Conservation (phyloP, 2,329 filamentous ascomycete species). For the Ophiocordyceps camponoti-floridani region DNA sequence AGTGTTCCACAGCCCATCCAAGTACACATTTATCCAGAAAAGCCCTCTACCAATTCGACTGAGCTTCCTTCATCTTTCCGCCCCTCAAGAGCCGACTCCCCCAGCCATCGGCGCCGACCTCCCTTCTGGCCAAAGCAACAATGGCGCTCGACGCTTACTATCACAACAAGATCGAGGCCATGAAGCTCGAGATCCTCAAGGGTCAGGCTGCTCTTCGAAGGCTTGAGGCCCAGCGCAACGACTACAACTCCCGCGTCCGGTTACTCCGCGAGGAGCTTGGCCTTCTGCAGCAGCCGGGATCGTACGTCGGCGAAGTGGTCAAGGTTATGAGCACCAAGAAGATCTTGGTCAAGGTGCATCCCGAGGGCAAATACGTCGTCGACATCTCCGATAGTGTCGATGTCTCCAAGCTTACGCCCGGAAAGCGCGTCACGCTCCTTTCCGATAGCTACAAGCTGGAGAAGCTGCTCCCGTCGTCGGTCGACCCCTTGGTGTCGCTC, state of each 20-base stretch:
- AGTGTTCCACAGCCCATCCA: too few species aligned
- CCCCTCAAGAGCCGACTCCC: background rate
- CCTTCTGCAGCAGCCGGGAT: conserved; percentile 88
- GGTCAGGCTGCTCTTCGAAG: conserved; percentile 88
- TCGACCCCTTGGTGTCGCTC: conserved; percentile 93
- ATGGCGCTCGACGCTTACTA: conserved; percentile 99
- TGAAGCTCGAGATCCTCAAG: conserved; percentile 99
- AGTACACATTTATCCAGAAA: too few species aligned
- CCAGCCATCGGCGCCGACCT: background rate
- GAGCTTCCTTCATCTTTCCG: background rate
- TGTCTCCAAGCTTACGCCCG: conserved; percentile 84
- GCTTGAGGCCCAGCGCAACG: conserved; percentile 93
- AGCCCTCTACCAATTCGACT: too few species aligned
- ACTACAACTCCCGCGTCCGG: conserved; percentile 96
- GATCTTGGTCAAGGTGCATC: conserved; percentile 96
- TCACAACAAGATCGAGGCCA: conserved; percentile 99
- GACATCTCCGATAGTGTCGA: conserved; percentile 91
- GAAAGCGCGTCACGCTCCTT: conserved; percentile 90
- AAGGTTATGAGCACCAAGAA: conserved; percentile 99
- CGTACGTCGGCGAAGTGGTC: conserved; percentile 97
- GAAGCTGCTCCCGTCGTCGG: conserved; percentile 94
- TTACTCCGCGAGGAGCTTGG: conserved; percentile 90
- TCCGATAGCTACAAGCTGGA: conserved; percentile 98
- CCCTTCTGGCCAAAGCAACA: conserved; percentile 13
- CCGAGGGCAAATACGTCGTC: conserved; percentile 99